These are phyloP conservation scores for Xylariaceae sp. DNA, from an alignment of 2,329 filamentous ascomycete species.

Conservation along the genomic window DNA sequence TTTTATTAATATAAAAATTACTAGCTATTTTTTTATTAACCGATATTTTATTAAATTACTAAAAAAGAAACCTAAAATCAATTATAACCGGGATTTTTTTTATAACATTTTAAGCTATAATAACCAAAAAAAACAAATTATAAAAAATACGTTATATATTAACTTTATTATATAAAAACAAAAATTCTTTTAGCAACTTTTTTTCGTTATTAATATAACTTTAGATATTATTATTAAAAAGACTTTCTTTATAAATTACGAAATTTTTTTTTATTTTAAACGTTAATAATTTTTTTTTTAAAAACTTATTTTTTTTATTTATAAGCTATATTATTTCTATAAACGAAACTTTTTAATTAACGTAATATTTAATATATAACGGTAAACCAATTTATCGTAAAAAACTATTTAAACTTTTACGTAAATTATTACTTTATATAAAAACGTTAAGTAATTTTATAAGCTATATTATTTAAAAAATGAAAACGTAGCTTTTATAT, in stretches of 20 bases:
- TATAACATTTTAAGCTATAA: not conserved
- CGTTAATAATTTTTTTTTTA: too few relatives aligned
- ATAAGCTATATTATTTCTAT: not conserved
- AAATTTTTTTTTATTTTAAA: too few relatives aligned
- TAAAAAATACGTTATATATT: not conserved
- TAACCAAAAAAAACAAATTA: not conserved
- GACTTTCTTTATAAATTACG: too few relatives aligned
- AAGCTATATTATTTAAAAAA: not conserved
- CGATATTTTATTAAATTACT: not conserved
- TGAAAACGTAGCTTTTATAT: not conserved
- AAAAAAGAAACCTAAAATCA: not conserved
- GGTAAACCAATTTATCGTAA: not conserved
- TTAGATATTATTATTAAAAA: too few relatives aligned
- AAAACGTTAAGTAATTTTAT: not conserved
- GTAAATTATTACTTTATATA: not conserved
- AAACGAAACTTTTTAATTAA: not conserved
- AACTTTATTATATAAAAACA: too few relatives aligned
- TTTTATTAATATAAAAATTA: too few relatives aligned
- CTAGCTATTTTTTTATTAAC: not conserved
- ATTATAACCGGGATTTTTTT: not conserved
- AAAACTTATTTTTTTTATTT: not conserved
- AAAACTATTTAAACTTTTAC: not conserved
- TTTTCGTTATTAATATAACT: too few relatives aligned
- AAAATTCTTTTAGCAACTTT: too few relatives aligned
- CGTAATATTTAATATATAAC: not conserved